Evolutionary conservation across 768 basidiomycete genomes (phyloP).

Genomic region (Lactarius sanguifluus): DNA sequence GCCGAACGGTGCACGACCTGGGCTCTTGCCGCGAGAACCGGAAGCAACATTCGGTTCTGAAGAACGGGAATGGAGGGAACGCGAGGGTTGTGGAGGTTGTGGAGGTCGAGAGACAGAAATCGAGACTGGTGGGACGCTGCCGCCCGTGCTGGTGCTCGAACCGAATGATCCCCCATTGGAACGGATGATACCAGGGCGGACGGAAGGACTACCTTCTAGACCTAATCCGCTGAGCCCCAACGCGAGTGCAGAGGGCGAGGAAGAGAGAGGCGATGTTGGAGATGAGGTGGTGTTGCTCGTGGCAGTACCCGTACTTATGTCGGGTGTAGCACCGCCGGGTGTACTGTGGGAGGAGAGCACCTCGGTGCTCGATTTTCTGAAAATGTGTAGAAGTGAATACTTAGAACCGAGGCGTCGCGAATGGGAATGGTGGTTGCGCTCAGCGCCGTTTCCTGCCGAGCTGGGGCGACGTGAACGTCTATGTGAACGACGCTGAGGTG

Average conservation of each 20-base stretch:
- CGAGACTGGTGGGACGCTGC: background rate
- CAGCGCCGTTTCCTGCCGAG: conserved; percentile 61
- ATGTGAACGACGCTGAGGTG: conserved; percentile 29
- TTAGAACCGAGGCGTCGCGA: conserved; percentile 60
- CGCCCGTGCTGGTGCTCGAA: conserved; percentile 8
- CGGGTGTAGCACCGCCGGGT: conserved; percentile 18
- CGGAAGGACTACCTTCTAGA: conserved; percentile 33
- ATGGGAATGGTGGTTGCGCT: conserved; percentile 46
- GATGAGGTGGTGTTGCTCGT: conserved; percentile 22
- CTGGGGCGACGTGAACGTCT: conserved; percentile 55
- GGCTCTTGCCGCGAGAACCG: conserved; percentile 8
- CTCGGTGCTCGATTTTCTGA: conserved; percentile 57
- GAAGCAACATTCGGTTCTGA: conserved; percentile 17
- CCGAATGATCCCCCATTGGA: conserved; percentile 42
- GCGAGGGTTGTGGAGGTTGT: conserved; percentile 10
- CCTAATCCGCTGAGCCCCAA: conserved; percentile 16
- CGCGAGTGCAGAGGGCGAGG: conserved; percentile 17
- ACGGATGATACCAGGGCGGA: conserved; percentile 42
- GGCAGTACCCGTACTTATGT: conserved; percentile 4
- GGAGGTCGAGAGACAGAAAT: conserved; percentile 5
- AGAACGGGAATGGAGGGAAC: conserved; percentile 18
- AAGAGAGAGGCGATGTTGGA: conserved; percentile 23
- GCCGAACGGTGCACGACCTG: conserved; percentile 5
- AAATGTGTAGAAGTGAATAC: conserved; percentile 70
- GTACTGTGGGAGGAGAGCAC: conserved; percentile 27